phyloP scores from a whole-genome alignment of 1,139 yeast species.

The Candida dubliniensis region DNA sequence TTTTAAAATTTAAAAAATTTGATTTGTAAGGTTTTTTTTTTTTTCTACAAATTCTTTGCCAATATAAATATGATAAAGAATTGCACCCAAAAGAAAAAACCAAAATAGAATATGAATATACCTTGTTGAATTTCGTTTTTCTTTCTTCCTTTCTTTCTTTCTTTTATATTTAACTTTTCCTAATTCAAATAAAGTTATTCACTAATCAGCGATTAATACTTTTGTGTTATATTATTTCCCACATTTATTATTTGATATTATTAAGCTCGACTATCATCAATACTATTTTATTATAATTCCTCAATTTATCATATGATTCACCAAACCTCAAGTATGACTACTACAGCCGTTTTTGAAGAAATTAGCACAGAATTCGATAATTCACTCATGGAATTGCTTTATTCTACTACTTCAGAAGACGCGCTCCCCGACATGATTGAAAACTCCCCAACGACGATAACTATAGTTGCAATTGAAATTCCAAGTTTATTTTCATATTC shows the following conservation, averaged over 20 bases:
- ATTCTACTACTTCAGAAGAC: background rate
- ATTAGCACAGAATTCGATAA: constrained; percentile 2
- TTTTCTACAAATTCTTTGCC: background rate
- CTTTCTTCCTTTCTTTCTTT: no score
- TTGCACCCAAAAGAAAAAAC: background rate
- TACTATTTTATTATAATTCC: background rate
- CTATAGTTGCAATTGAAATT: background rate
- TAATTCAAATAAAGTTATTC: no score
- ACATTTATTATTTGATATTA: background rate
- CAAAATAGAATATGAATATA: no score
- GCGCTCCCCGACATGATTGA: no score
- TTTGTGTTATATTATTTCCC: no score
- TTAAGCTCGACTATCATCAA: background rate
- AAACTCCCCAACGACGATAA: no score
- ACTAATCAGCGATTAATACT: no score
- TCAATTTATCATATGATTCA: background rate
- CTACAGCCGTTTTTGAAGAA: constrained; percentile 1
- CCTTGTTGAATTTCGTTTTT: no score
- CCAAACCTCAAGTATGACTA: background rate
- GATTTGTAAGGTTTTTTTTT: background rate
- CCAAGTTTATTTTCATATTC: constrained; percentile 3
- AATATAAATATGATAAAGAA: background rate
- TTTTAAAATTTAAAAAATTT: background rate
- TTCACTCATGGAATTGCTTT: background rate
- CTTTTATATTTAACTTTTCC: no score